Conservation (phyloP, 2,329 filamentous ascomycete genomes). For the Aspergillus sp. region DNA sequence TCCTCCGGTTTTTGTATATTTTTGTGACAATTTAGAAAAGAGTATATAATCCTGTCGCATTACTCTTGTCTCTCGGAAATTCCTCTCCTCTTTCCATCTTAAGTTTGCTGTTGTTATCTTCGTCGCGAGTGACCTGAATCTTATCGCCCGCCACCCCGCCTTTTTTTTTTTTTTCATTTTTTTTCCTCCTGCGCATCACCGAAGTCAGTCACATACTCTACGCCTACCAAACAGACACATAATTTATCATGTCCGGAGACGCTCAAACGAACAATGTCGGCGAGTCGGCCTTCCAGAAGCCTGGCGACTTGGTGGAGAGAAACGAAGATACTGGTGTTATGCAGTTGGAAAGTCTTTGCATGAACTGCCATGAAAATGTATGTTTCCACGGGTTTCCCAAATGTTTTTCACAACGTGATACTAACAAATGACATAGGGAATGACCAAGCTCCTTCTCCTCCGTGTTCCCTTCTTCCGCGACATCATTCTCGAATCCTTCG, state of each 20-base stretch:
- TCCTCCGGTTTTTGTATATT: slow-evolving; percentile 3
- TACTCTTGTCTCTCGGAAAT: neutral
- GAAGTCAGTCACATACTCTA: neutral
- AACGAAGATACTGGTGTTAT: slow-evolving; percentile 39
- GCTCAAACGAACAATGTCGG: slow-evolving; percentile 13
- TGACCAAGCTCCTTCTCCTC: slow-evolving; percentile 79
- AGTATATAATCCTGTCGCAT: neutral
- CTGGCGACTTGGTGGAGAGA: slow-evolving; percentile 32
- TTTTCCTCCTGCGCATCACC: neutral
- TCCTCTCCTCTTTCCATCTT: neutral
- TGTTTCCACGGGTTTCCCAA: slow-evolving; percentile 22
- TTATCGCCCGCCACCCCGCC: neutral
- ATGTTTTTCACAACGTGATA: slow-evolving; percentile 25
- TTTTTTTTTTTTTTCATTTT: neutral
- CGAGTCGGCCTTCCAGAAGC: slow-evolving; percentile 32
- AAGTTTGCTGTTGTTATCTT: neutral
- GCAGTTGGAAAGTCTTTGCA: slow-evolving; percentile 65
- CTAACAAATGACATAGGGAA: slow-evolving; percentile 53
- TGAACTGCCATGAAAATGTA: slow-evolving; percentile 78
- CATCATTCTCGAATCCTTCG: slow-evolving; percentile 94
- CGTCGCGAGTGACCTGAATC: neutral
- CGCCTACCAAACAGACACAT: neutral
- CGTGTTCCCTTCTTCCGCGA: slow-evolving; percentile 96
- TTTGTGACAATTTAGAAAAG: neutral
- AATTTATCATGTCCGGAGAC: slow-evolving; percentile 24